These are phyloP conservation scores for Jatropha podagrica DNA, from an alignment of 441 rosid species.

Conservation along the genomic window DNA sequence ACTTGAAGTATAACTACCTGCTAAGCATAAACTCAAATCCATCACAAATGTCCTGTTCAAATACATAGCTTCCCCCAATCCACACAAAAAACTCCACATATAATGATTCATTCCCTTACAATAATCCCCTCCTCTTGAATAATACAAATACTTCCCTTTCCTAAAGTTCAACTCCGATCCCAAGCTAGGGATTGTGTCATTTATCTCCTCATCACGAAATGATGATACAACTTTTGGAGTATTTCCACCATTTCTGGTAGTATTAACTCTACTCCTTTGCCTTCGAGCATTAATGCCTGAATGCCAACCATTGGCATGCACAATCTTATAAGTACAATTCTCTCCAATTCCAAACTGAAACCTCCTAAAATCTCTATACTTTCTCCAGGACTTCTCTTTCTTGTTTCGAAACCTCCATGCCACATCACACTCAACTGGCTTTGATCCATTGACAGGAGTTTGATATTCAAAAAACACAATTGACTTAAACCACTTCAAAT, in stretches of 20 bases:
- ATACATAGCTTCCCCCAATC: slow-evolving; percentile 90
- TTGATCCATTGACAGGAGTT: slow-evolving; percentile 74
- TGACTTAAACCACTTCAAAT: slow-evolving; percentile 65
- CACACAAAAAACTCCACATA: slow-evolving; percentile 97
- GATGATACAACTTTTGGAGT: slow-evolving; percentile 35
- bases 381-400: slow-evolving; percentile 91
- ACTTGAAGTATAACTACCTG: slow-evolving; percentile 60
- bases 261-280: slow-evolving; percentile 39
- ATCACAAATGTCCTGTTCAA: slow-evolving; percentile 86
- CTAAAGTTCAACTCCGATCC: slow-evolving; percentile 69
- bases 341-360: slow-evolving; percentile 63
- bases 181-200: slow-evolving; percentile 75
- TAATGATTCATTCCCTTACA: slow-evolving; percentile 98
- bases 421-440: slow-evolving; percentile 75
- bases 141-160: slow-evolving; percentile 82
- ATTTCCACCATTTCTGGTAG: slow-evolving; percentile 30
- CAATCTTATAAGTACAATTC: slow-evolving; percentile 62
- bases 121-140: slow-evolving; percentile 88
- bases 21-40: slow-evolving; percentile 84
- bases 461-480: slow-evolving; percentile 77
- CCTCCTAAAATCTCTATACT: slow-evolving; percentile 90
- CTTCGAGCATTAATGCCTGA: slow-evolving; percentile 77
- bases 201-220: slow-evolving; percentile 71
- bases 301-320: slow-evolving; percentile 77
- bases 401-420: slow-evolving; percentile 91